Conservation (phyloP, 148 eudicot genomes). For the Arctostaphylos glauca region DNA sequence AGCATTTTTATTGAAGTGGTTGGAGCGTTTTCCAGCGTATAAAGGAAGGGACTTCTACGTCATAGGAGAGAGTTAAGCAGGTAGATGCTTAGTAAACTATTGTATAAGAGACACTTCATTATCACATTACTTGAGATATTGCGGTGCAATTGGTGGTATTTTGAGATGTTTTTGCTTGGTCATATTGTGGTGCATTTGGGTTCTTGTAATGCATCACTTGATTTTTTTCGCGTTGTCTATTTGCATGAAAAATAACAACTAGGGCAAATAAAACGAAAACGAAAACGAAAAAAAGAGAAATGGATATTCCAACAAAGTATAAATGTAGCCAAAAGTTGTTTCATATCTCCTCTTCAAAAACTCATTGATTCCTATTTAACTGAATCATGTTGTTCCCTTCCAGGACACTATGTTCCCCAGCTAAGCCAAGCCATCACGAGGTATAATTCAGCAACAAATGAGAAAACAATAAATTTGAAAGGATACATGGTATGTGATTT, state of each 20-base stretch:
- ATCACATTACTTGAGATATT: not conserved
- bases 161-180: not conserved
- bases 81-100: slow-evolving; percentile 31
- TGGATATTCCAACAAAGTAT: not conserved
- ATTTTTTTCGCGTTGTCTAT: not conserved
- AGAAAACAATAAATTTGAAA: slow-evolving; percentile 55
- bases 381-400: slow-evolving; percentile 12
- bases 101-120: not conserved
- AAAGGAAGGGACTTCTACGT: slow-evolving; percentile 84
- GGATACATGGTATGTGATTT: slow-evolving; percentile 80
- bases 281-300: not conserved
- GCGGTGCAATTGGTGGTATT: not conserved
- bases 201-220: not conserved
- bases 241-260: not conserved
- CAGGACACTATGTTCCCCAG: slow-evolving; percentile 98
- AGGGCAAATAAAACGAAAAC: not conserved
- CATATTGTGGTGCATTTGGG: not conserved
- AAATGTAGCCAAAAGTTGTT: not conserved
- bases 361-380: not conserved
- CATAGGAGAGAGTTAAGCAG: slow-evolving; percentile 92
- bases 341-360: not conserved
- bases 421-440: slow-evolving; percentile 86
- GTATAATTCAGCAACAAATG: slow-evolving; percentile 46
- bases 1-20: slow-evolving; percentile 63
- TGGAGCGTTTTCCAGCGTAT: slow-evolving; percentile 88